These are phyloP conservation scores for Chamaecrista fasciculata DNA, from an alignment of 306 rosid species.

Conservation along the genomic window DNA sequence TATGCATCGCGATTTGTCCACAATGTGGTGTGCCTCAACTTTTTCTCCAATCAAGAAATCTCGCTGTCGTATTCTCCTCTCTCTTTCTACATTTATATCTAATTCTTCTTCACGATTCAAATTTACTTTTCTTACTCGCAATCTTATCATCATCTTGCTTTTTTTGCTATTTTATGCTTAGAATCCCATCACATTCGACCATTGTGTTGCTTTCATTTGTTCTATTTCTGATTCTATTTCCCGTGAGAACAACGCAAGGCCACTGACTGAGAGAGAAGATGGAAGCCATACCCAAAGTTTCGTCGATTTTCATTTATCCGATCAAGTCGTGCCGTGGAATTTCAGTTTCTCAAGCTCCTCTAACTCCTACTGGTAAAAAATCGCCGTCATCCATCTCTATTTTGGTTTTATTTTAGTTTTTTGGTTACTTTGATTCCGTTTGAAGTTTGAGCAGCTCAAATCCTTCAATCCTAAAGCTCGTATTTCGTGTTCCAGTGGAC, in stretches of 20 bases:
- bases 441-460: background rate
- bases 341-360: constrained; percentile 62
- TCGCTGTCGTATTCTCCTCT: too few relatives aligned
- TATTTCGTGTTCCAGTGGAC: background rate
- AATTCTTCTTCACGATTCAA: background rate
- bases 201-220: background rate
- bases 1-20: too few relatives aligned
- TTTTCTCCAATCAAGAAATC: too few relatives aligned
- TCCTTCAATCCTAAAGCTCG: too few relatives aligned
- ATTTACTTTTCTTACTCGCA: background rate
- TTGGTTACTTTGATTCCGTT: background rate
- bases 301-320: constrained; percentile 66
- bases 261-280: background rate
- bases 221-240: too few relatives aligned
- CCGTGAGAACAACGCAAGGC: background rate
- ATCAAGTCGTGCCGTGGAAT: constrained; percentile 89
- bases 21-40: too few relatives aligned
- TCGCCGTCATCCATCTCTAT: background rate
- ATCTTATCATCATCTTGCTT: too few relatives aligned
- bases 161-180: too few relatives aligned
- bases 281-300: constrained; percentile 38
- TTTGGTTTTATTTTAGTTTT: background rate
- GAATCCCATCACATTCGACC: background rate
- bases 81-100: too few relatives aligned
- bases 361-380: constrained; percentile 65